phyloP scores from a whole-genome alignment of 176 grass and related monocot genomes.

The Hsuehochloa calcarea region DNA sequence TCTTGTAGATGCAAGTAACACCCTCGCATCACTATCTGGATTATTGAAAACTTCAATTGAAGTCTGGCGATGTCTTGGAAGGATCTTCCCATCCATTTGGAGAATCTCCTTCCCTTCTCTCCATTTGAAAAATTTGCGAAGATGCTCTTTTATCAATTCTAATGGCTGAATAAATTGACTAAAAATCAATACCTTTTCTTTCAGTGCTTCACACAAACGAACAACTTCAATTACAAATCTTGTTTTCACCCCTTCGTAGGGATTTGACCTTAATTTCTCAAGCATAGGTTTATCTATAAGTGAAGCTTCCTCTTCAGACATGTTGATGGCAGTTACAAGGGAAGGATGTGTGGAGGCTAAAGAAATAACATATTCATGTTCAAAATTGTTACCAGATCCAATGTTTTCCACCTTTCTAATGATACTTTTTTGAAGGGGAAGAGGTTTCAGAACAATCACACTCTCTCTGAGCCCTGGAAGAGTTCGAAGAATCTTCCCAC shows the following conservation, averaged over 20 bases:
- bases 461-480: constrained; percentile 81
- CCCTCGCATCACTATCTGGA: constrained; percentile 60
- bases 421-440: constrained; percentile 55
- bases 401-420: constrained; percentile 86
- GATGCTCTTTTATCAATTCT: constrained; percentile 65
- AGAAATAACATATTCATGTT: constrained; percentile 66
- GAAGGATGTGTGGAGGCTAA: constrained; percentile 89
- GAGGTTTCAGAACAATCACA: constrained; percentile 62
- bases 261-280: constrained; percentile 56
- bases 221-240: constrained; percentile 87
- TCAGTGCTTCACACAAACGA: constrained; percentile 60
- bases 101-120: constrained; percentile 84
- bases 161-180: constrained; percentile 89
- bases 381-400: constrained; percentile 68
- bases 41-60: constrained; percentile 91
- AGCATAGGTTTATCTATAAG: constrained; percentile 58
- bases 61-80: constrained; percentile 55
- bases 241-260: constrained; percentile 81
- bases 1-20: constrained; percentile 90
- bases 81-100: constrained; percentile 78
- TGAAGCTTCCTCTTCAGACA: constrained; percentile 66
- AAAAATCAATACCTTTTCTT: constrained; percentile 90
- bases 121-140: constrained; percentile 68
- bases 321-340: constrained; percentile 58
- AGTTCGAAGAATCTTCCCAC: constrained; percentile 76